Base-by-base conservation (phyloP, 495 filamentous ascomycete species). In the Penicillium fimorum region DNA sequence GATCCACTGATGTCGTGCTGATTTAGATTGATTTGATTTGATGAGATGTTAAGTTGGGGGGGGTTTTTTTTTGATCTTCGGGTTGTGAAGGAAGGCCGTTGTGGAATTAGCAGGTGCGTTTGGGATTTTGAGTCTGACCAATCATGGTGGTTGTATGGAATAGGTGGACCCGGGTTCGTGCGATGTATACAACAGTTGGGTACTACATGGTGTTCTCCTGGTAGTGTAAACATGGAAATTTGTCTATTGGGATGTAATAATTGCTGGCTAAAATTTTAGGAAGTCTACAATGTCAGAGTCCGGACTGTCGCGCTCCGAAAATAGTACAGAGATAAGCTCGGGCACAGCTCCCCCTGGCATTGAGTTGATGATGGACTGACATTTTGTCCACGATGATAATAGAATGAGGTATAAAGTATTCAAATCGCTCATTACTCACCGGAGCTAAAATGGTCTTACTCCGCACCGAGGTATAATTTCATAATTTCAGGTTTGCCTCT, bases 71-170 rank as follows among this genome's bases (percentile, higher is more conserved):
- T 35, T n/a, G 32, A 7, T 37, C 32, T 29, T 25, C 9, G 20
- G 29, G 24, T 30, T 54, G 32, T 30, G 43, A 49, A 46, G n/a
- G n/a, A 37, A 40, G 27, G 13, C 27, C 43, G 37, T 53, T 49
- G 58, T 46, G 58, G 54, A 61, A 60, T 52, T 52, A 45, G 47
- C 47, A 50, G 53, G 45, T 60, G 50, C 50, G 61, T 46, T 56
- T 12, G 30, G 30, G 48, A 58, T 56, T 46, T 37, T 37, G 44
- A 29, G 47, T 43, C 10, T 37, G 24, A 30, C 60, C 60, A 63
- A 63, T 63, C 53, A 63, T 2, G 1, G n/a, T 38, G 20, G 6
- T 32, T 33, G 15, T 20, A 47, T 13, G 15, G 25, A 35, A 20
- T 10, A 42, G 38, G 53, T 56, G 53, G 53, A 56, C 8, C 46